These are phyloP conservation scores for Colletotrichum sp. DNA, from an alignment of 2,329 filamentous ascomycete genomes.

Conservation along the genomic window DNA sequence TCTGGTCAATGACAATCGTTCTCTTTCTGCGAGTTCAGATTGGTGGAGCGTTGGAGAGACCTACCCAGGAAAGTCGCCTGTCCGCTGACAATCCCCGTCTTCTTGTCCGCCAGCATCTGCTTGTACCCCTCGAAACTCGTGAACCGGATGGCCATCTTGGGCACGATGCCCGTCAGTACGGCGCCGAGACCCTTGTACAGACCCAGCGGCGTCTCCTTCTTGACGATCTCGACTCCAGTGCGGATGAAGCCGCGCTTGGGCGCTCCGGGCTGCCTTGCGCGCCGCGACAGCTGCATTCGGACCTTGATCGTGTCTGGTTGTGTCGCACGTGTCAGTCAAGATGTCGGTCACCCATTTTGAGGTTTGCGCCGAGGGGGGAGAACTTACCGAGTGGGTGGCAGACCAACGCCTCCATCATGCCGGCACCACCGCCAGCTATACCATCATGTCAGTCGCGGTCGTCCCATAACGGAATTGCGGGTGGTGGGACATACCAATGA, in stretches of 20 bases:
- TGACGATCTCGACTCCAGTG: conserved; percentile 86
- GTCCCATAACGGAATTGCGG: background rate
- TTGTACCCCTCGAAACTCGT: conserved; percentile 98
- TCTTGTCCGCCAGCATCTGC: conserved; percentile 73
- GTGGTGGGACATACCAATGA: conserved; percentile 72
- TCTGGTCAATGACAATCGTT: background rate
- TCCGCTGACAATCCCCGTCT: conserved; percentile 72
- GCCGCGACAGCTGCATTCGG: conserved; percentile 95
- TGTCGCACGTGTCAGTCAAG: background rate
- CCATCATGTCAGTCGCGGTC: background rate
- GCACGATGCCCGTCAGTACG: conserved; percentile 93
- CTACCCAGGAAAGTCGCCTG: conserved; percentile 65
- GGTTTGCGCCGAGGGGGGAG: background rate
- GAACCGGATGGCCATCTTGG: conserved; percentile 99
- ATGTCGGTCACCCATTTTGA: background rate
- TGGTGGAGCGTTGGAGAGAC: background rate
- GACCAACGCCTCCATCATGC: conserved; percentile 98
- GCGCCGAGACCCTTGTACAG: conserved; percentile 99
- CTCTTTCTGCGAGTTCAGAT: rapidly evolving
- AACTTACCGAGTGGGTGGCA: conserved; percentile 88
- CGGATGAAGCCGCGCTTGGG: conserved; percentile 86
- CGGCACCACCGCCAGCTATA: conserved; percentile 90
- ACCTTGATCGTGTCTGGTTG: conserved; percentile 91
- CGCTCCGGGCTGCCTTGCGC: conserved; percentile 81
- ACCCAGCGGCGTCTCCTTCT: conserved; percentile 87